These are phyloP conservation scores for Albugo candida DNA, from an alignment of 352 stramenopile species.

Conservation along the genomic window DNA sequence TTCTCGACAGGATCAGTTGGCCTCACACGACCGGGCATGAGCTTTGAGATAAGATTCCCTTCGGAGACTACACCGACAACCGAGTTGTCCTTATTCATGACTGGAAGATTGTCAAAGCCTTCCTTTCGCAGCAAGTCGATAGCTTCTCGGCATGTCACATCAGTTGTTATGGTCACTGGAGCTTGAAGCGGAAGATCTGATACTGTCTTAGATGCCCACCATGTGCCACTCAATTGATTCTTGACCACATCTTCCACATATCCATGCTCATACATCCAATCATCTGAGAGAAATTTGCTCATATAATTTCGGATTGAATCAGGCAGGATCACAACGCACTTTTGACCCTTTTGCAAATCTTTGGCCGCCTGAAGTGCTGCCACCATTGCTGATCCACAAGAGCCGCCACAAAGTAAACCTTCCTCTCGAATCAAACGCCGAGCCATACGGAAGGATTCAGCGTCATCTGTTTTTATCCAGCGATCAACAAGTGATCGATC, in stretches of 20 bases:
- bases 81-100: slow-evolving; percentile 64
- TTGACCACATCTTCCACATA: slow-evolving; percentile 65
- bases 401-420: slow-evolving; percentile 88
- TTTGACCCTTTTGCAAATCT: slow-evolving; percentile 71
- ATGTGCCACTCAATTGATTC: slow-evolving; percentile 68
- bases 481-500: slow-evolving; percentile 84
- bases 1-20: slow-evolving; percentile 75
- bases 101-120: slow-evolving; percentile 66
- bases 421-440: slow-evolving; percentile 88
- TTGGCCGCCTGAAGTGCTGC: slow-evolving; percentile 77
- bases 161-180: slow-evolving; percentile 81
- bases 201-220: slow-evolving; percentile 89
- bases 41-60: slow-evolving; percentile 85
- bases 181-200: slow-evolving; percentile 76
- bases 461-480: slow-evolving; percentile 90
- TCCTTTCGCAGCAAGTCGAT: slow-evolving; percentile 88
- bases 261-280: slow-evolving; percentile 84
- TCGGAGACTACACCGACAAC: slow-evolving; percentile 92
- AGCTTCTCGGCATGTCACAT: slow-evolving; percentile 84
- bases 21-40: slow-evolving; percentile 78
- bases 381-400: slow-evolving; percentile 78
- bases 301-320: slow-evolving; percentile 97
- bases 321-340: slow-evolving; percentile 88
- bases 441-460: slow-evolving; percentile 87
- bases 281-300: slow-evolving; percentile 93